phyloP scores from a whole-genome alignment of 2,329 filamentous ascomycete species.

The Meredithiella fracta region DNA sequence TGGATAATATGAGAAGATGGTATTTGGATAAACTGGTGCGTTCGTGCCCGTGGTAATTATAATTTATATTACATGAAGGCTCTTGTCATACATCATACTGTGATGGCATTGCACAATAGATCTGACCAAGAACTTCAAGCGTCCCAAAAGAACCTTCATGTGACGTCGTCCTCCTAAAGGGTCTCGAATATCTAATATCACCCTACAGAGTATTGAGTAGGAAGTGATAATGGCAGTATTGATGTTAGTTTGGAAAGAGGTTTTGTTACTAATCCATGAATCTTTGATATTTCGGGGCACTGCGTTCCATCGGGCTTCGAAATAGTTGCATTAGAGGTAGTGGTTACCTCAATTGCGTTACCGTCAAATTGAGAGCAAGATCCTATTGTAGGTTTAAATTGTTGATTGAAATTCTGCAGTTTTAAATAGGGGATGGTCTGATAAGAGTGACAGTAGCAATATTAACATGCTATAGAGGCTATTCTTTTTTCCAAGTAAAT shows the following conservation, averaged over 20 bases:
- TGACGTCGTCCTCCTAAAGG: background rate
- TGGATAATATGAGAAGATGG: too few relatives aligned
- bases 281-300: background rate
- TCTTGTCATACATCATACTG: too few relatives aligned
- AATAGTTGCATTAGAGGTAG: background rate
- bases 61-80: too few relatives aligned
- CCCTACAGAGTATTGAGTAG: background rate
- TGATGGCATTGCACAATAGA: too few relatives aligned
- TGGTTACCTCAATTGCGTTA: background rate
- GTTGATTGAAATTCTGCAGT: background rate
- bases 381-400: background rate
- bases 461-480: background rate
- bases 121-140: too few relatives aligned
- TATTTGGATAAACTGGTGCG: too few relatives aligned
- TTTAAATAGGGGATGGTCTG: background rate
- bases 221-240: too few relatives aligned
- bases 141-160: too few relatives aligned
- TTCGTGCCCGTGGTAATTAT: too few relatives aligned
- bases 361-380: background rate
- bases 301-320: background rate
- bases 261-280: background rate
- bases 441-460: background rate
- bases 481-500: background rate
- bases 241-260: background rate
- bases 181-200: background rate